A percentile compares a stretch with the other conserved stretches of the same genome.
Evolutionary conservation across 345 rosid species (phyloP).

Genomic region (Populus tremula): DNA sequence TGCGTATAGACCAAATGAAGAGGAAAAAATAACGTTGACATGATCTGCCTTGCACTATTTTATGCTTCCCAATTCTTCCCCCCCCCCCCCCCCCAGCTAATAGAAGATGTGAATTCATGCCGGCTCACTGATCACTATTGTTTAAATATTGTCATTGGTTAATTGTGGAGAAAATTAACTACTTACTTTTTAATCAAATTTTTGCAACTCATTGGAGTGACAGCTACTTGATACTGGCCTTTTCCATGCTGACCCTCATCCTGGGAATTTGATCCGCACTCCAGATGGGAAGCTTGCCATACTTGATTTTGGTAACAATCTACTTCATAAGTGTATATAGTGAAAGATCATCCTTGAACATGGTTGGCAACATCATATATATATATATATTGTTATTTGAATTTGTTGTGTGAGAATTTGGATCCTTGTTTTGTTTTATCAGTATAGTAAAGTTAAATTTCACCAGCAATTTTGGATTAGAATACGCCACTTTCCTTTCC

Average conservation of each 20-base stretch:
- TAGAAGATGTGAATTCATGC: not conserved
- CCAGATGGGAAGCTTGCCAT: constrained; percentile 96
- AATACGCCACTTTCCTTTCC: not conserved
- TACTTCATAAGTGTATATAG: constrained; percentile 8
- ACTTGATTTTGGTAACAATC: constrained; percentile 85
- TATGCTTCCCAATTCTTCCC: too few species aligned
- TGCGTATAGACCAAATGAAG: too few species aligned
- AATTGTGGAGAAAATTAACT: not conserved
- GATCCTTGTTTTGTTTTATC: not conserved
- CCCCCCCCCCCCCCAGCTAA: not conserved
- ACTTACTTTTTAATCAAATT: not conserved
- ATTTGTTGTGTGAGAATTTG: not conserved
- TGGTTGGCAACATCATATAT: not conserved
- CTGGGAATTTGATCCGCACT: constrained; percentile 96
- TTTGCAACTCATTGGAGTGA: constrained; percentile 19
- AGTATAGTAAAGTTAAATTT: too few species aligned
- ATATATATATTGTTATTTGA: not conserved
- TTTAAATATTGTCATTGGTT: not conserved
- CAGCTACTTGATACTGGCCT: constrained; percentile 96
- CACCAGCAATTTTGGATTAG: too few species aligned
- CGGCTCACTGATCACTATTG: not conserved
- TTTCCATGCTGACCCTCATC: constrained; percentile 99
- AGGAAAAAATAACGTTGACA: too few species aligned
- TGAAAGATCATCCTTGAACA: constrained; percentile 14
- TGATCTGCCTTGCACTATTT: too few species aligned